A percentile compares a stretch with the other conserved stretches of the same genome.
Conservation (phyloP, 2,329 filamentous ascomycete genomes). For the Xylaria hypoxylon region DNA sequence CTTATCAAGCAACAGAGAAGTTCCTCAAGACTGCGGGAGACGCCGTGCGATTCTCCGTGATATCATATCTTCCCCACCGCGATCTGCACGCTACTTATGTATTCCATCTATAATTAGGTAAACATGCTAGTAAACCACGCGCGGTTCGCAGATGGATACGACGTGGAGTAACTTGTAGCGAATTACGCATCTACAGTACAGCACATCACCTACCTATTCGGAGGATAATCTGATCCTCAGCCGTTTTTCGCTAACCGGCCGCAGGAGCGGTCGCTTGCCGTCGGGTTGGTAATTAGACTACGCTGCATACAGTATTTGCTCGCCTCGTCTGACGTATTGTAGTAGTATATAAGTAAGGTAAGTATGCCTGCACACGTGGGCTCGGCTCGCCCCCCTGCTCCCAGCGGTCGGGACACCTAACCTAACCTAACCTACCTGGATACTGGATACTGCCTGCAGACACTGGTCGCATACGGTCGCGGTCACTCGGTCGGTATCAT, state of each 20-base stretch:
- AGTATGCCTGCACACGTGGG: conserved; percentile 30
- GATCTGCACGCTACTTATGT: conserved; percentile 3
- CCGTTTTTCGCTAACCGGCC: conserved; percentile 26
- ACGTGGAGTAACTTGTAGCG: conserved; percentile 25
- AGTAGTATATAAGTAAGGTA: no score
- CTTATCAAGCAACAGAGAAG: background rate
- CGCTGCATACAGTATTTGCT: background rate
- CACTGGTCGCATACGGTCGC: conserved; percentile 20
- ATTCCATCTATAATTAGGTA: conserved; percentile 11
- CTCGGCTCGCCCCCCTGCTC: conserved; percentile 12
- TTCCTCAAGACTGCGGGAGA: conserved; percentile 9
- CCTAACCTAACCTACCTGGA: background rate
- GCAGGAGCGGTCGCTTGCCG: conserved; percentile 31
- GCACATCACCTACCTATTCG: conserved; percentile 19
- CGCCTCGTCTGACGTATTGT: background rate
- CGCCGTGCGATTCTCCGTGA: conserved; percentile 3
- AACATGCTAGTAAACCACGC: conserved; percentile 14
- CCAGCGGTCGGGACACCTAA: conserved; percentile 20
- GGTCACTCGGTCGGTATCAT: conserved; percentile 8
- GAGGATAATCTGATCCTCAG: conserved; percentile 30
- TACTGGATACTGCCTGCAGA: background rate
- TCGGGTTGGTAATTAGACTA: conserved; percentile 8
- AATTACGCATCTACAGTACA: conserved; percentile 7
- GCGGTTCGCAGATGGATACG: conserved; percentile 20
- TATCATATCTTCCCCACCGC: background rate